A percentile compares a stretch with the other conserved stretches of the same genome.
phyloP scores from a whole-genome alignment of 1,139 yeast genomes.

The Scheffersomyces stambukii region DNA sequence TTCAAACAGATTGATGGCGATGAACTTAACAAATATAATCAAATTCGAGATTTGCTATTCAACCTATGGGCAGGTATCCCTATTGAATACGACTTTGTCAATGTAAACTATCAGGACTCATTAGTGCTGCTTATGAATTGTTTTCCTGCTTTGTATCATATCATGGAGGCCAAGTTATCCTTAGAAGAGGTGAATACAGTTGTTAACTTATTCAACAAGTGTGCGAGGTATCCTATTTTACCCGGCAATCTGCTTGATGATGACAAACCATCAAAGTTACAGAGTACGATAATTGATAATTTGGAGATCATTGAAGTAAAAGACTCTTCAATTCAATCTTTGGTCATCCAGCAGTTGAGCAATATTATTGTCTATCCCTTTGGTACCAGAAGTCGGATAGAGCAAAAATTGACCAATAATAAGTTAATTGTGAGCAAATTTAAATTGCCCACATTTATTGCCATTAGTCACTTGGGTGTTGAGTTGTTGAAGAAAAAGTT shows the following conservation, averaged over 20 bases:
- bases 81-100: conserved; percentile 54
- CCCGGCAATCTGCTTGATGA: conserved; percentile 37
- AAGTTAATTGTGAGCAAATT: conserved; percentile 22
- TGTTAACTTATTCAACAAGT: conserved; percentile 48
- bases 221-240: conserved; percentile 65
- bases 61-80: conserved; percentile 61
- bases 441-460: conserved; percentile 64
- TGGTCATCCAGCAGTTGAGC: conserved; percentile 50
- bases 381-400: conserved; percentile 53
- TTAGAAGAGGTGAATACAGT: conserved; percentile 36
- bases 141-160: conserved; percentile 42
- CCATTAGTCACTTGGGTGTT: conserved; percentile 53
- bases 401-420: conserved; percentile 25
- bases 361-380: conserved; percentile 54
- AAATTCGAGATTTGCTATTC: conserved; percentile 43
- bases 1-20: conserved; percentile 14
- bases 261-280: conserved; percentile 50
- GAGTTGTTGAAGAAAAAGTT: conserved; percentile 37
- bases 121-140: conserved; percentile 47
- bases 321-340: conserved; percentile 35
- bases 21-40: conserved; percentile 10
- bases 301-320: conserved; percentile 30
- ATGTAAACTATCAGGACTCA: conserved; percentile 53
- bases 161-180: conserved; percentile 27
- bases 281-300: conserved; percentile 45